Base-by-base conservation (phyloP, 106 monocot species). In the Gastrodia elata region DNA sequence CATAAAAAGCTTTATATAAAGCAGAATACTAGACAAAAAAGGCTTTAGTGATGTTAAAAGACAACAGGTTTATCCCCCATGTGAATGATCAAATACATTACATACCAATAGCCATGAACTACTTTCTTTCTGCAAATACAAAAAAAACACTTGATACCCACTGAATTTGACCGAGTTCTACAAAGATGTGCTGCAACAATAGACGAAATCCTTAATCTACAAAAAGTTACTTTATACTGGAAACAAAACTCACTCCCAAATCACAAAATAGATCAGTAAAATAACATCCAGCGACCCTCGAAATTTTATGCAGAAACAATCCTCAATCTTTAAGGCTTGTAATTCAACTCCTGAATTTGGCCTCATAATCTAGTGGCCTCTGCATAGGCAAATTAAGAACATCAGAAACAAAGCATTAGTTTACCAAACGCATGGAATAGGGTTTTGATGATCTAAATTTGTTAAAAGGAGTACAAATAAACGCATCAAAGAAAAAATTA, bases 331-430 rank as follows among this genome's bases (percentile, higher is more conserved):
- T n/a, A n/a, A 61, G 0, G 61, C 30, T 14, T 33, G 10, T 32
- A 30, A 2, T 61, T 27, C n/a, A 22, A 38, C 69, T 69, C 40
- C 40, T 27, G 25, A 24, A n/a, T 40, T 69, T 69, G 15, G 69
- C 69, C 2, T 69, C 69, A 26, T 69, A 40, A 69, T 69, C 69
- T 35, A 40, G 69, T 2, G 40, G 26, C 38, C 26, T 69, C 69
- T 69, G 69, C 69, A 69, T 4, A 68, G 39, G 27, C 24, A 25
- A 28, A 27, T 59, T 6, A 2, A 8, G 38, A 67, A 38, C 15
- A 67, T 7, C 18, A 67, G 36, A 34, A 67, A 20, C 65, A 61
- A 28, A 32, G 61, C 2, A 28, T 32, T 28, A 61, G 11, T 10
- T 61, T 11, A 32, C 30, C 32, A 28, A 32, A 61, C 61, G 11